phyloP scores from a whole-genome alignment of 257 asterid genomes.

The Anisodus acutangulus region DNA sequence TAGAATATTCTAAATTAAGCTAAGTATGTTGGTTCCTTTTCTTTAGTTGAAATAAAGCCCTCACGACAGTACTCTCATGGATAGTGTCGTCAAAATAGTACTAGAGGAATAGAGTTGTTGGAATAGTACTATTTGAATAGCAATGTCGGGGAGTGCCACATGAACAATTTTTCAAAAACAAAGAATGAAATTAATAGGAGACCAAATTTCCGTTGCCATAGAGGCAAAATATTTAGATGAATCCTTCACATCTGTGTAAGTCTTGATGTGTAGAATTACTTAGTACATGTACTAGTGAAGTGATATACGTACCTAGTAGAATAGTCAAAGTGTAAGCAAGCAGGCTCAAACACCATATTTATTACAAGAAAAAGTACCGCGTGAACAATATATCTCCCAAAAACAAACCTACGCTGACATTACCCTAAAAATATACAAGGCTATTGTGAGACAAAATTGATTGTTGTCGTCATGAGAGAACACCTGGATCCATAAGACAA shows the following conservation, averaged over 20 bases:
- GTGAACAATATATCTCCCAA: not conserved
- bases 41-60: not conserved
- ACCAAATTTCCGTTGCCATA: not conserved
- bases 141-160: not conserved
- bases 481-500: not conserved
- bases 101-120: not conserved
- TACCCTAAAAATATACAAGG: not conserved
- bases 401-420: not conserved
- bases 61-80: not conserved
- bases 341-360: not conserved
- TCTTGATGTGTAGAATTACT: not conserved
- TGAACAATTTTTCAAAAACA: not conserved
- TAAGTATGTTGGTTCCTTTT: not conserved
- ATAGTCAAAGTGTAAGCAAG: not conserved
- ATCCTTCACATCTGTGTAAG: not conserved
- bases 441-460: slow-evolving; percentile 10
- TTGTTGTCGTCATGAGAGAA: not conserved
- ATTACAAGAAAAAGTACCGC: slow-evolving; percentile 17
- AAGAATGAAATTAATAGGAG: not conserved
- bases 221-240: not conserved
- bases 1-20: not conserved
- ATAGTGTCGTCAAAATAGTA: not conserved
- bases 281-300: not conserved
- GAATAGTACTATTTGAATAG: not conserved
- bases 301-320: not conserved